Conservation (phyloP, 2,329 filamentous ascomycete genomes). For the Hypomyces perniciosus region DNA sequence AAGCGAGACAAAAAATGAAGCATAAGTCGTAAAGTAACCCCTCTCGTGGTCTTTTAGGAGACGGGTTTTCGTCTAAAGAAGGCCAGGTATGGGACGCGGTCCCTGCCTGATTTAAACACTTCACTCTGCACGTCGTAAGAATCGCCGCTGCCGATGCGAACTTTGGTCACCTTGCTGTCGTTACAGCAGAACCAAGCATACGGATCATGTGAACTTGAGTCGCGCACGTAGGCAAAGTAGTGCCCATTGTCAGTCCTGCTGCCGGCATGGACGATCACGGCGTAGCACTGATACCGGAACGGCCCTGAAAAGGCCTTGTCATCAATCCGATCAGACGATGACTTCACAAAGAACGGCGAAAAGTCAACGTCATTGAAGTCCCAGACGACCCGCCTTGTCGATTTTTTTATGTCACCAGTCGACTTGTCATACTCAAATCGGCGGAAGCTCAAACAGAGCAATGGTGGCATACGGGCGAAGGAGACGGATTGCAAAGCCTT, state of each 20-base stretch:
- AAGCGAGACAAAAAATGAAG: neutral
- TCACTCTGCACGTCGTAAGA: conserved; percentile 30
- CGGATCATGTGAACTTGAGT: conserved; percentile 41
- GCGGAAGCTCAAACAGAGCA: conserved; percentile 73
- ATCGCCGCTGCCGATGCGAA: conserved; percentile 35
- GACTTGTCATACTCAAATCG: conserved; percentile 38
- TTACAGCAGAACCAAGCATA: conserved; percentile 46
- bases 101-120: conserved; percentile 33
- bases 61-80: conserved; percentile 38
- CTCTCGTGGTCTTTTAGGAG: neutral
- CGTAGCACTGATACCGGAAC: conserved; percentile 80
- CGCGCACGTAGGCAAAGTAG: conserved; percentile 67
- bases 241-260: conserved; percentile 65
- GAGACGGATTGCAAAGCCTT: conserved; percentile 65
- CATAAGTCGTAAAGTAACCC: neutral
- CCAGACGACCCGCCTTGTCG: conserved; percentile 67
- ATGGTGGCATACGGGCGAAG: conserved; percentile 71
- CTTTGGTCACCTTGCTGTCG: conserved; percentile 36
- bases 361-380: conserved; percentile 64
- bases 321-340: conserved; percentile 28
- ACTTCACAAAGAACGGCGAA: conserved; percentile 35
- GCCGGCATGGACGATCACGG: conserved; percentile 72
- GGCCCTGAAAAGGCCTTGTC: conserved; percentile 44
- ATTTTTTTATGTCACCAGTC: conserved; percentile 48
- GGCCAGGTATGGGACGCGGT: conserved; percentile 41